Base-by-base conservation (phyloP, 352 stramenopile genomes). In the Thalassiosira ordinaria region DNA sequence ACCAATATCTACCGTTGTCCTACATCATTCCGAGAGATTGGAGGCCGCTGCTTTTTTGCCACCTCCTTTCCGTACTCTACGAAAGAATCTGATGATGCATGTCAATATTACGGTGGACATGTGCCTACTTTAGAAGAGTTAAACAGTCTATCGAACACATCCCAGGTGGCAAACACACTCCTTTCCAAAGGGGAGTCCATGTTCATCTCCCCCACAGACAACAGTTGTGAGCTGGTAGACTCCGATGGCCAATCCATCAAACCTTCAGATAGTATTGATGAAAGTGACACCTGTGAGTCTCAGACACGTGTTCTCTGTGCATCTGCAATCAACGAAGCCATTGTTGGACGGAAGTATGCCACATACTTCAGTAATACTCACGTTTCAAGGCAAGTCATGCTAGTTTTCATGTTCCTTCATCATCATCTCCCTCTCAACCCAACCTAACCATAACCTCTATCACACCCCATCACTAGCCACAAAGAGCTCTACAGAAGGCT, bases 291-390 rank as follows among this genome's bases (percentile, higher is more conserved):
- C 20, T 68, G 59, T 18, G 59, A 68, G 24, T 37, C 55, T 31
- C 56, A 68, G 37, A 68, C 24, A 37, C 39, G 39, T 26, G 59
- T 68, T 56, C 39, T 68, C 22, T 68, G 59, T 68, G 39, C 59
- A 22, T 27, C 59, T 26, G 24, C 59, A 18, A 44, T 68, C 37
- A 68, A 68, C 9, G 39, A 68, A 57, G 18, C 59, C 24, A 68
- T 68, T 14, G 20, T 26, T 37, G 59, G 59, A 27, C 22, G 27
- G 2, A 18, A 31, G 16, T 68, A 56, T 39, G 56, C 59, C 55
- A 68, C 37, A n/a, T 68, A 68, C n/a, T 56, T 68, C 27, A 68
- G 37, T 27, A 53, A 68, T 22, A 37, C 55, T 11, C 11, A 20
- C 20, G 37, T 68, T 22, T 31, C n/a, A n/a, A n/a, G n/a, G n/a